Evolutionary conservation across 495 filamentous ascomycete genomes (phyloP), one percentile per base, ranked within the genome.

Genomic region (Lindgomyces ingoldianus): DNA sequence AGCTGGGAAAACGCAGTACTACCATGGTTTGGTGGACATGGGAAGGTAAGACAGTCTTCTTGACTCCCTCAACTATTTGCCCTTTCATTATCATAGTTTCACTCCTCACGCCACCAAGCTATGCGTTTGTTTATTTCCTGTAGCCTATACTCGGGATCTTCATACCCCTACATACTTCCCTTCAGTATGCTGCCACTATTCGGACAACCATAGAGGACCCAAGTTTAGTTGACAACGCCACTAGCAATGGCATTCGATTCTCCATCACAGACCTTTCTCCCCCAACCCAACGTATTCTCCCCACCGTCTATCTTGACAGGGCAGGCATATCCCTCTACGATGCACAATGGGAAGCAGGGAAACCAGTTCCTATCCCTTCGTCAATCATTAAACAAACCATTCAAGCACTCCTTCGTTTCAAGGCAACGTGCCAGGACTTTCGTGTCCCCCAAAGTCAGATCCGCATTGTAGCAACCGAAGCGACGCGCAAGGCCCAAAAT

Each of bases 161-260:
- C n/a, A n/a, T n/a, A n/a, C n/a, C n/a, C n/a, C n/a, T n/a, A n/a
- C n/a, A n/a, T n/a, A n/a, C n/a, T n/a, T n/a, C n/a, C n/a, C n/a
- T n/a, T n/a, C n/a, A n/a, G n/a, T n/a, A n/a, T n/a, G n/a, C n/a
- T n/a, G n/a, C n/a, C n/a, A n/a, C n/a, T n/a, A n/a, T n/a, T n/a
- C n/a, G n/a, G n/a, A n/a, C n/a, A n/a, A n/a, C n/a, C n/a, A n/a
- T n/a, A n/a, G 36, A 16, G 36, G 22, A 41, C 19, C 14, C 41
- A 9, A 14, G 14, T 53, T 24, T 8, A 26, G 16, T 21, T 44
- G 22, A 24, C 18, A 59, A 39, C 16, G 26, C 10, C 11, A n/a
- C 33, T 45, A 96, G 93, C 78, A 97, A 97, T 82, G 93, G 92
- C 62, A 93, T 97, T 67, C 91, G 93, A 46, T 96, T 96, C 79